Evolutionary conservation across 1,284 basidiomycete genomes (phyloP).

Genomic region (Bondarzewia mesenterica): DNA sequence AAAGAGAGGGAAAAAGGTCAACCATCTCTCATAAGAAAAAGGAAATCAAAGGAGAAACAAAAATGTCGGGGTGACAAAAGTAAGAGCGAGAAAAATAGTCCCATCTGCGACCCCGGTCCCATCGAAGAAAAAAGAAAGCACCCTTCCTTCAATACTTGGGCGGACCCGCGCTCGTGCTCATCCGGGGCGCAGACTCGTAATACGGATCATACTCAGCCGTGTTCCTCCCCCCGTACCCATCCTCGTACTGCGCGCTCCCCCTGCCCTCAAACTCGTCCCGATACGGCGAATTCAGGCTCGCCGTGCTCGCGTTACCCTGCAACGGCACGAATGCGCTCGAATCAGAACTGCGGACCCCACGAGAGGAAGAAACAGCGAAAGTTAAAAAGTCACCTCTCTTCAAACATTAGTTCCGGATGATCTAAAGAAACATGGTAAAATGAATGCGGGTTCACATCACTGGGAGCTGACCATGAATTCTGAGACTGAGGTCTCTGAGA

Average conservation of each 20-base stretch:
- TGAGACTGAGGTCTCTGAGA: conserved; percentile 52
- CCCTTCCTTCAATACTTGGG: conserved; percentile 3
- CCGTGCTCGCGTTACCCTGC: conserved; percentile 42
- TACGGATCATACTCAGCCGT: conserved; percentile 26
- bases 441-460: conserved; percentile 18
- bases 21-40: too few relatives aligned
- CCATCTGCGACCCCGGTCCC: not conserved
- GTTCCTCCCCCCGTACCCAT: conserved; percentile 10
- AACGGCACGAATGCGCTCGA: conserved; percentile 54
- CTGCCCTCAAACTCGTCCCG: conserved; percentile 29
- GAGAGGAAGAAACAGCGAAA: conserved; percentile 9
- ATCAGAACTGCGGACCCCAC: conserved; percentile 34
- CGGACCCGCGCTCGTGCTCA: conserved; percentile 7
- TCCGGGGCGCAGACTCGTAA: conserved; percentile 9
- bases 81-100: not conserved
- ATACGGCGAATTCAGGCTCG: conserved; percentile 32
- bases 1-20: not conserved
- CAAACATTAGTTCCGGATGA: conserved; percentile 51
- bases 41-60: not conserved
- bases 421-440: too few relatives aligned
- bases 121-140: too few relatives aligned
- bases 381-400: conserved; percentile 40
- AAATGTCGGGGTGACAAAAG: not conserved
- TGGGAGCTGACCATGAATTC: conserved; percentile 49
- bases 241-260: conserved; percentile 11